Conservation (phyloP, 768 basidiomycete species). For the Termitomyces sp. region DNA sequence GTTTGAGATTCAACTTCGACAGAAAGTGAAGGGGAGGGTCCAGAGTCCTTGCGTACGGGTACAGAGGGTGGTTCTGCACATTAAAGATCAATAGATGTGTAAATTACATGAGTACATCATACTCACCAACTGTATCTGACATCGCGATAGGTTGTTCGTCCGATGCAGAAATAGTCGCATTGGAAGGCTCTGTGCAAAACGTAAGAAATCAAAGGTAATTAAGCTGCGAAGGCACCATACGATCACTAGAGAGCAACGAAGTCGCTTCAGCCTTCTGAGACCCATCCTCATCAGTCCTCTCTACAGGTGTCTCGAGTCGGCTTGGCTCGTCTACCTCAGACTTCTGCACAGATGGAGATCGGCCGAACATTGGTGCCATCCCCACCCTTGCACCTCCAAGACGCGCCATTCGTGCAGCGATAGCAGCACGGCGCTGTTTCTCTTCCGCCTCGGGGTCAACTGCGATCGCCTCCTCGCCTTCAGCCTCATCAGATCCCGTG, state of each 20-base stretch:
- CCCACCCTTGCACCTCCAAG: slow-evolving; percentile 82
- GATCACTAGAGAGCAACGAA: not conserved
- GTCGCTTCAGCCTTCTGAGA: slow-evolving; percentile 1
- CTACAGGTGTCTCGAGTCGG: not conserved
- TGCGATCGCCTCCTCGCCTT: slow-evolving; percentile 24
- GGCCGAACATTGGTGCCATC: slow-evolving; percentile 70
- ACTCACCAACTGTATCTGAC: slow-evolving; percentile 6
- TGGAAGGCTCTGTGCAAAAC: slow-evolving; percentile 3
- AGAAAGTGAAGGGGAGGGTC: slow-evolving; percentile 19
- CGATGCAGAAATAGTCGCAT: not conserved
- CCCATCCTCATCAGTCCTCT: slow-evolving; percentile 6
- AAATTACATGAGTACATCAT: not conserved
- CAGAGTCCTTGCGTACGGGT: slow-evolving; percentile 21
- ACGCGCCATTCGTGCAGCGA: slow-evolving; percentile 91
- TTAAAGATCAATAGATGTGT: not conserved
- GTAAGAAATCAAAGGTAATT: not conserved
- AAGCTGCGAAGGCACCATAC: slow-evolving; percentile 1
- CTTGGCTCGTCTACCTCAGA: slow-evolving; percentile 23
- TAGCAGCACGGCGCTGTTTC: slow-evolving; percentile 73
- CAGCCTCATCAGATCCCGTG: slow-evolving; percentile 6
- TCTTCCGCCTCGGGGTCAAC: slow-evolving; percentile 64
- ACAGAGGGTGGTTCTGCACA: slow-evolving; percentile 4
- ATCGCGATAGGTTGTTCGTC: slow-evolving; percentile 4
- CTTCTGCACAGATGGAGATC: slow-evolving; percentile 32
- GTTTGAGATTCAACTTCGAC: slow-evolving; percentile 23